phyloP scores from a whole-genome alignment of 2,329 filamentous ascomycete species.

The Endoconidiophora laricicola region DNA sequence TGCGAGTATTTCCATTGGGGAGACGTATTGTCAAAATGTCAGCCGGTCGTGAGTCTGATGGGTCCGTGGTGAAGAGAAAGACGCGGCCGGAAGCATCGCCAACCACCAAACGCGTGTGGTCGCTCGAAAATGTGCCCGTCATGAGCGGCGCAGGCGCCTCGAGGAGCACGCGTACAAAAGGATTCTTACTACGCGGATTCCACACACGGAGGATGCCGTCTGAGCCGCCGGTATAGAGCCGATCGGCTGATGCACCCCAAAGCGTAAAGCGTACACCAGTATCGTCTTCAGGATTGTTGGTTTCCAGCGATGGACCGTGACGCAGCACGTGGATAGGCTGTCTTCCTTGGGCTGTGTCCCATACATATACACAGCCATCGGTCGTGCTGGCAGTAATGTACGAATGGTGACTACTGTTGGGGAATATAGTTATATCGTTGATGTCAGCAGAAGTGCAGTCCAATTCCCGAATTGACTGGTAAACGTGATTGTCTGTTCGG shows the following conservation, averaged over 20 bases:
- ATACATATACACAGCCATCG: slow-evolving; percentile 44
- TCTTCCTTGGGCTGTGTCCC: slow-evolving; percentile 42
- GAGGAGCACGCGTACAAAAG: slow-evolving; percentile 35
- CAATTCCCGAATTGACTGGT: slow-evolving; percentile 33
- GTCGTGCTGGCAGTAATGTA: slow-evolving; percentile 47
- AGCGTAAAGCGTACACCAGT: slow-evolving; percentile 47
- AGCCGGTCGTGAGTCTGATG: slow-evolving; percentile 23
- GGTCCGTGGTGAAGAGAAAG: slow-evolving; percentile 35
- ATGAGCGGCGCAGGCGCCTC: slow-evolving; percentile 39
- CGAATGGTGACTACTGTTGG: slow-evolving; percentile 31
- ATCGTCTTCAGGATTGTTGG: slow-evolving; percentile 37
- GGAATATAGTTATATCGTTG: slow-evolving; percentile 43
- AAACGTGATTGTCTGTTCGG: slow-evolving; percentile 11
- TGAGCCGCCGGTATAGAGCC: slow-evolving; percentile 47
- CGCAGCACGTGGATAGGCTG: slow-evolving; percentile 36
- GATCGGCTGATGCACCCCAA: slow-evolving; percentile 39
- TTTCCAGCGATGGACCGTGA: slow-evolving; percentile 31
- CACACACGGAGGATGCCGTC: slow-evolving; percentile 47
- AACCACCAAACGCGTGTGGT: slow-evolving; percentile 36
- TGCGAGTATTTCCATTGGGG: slow-evolving; percentile 17
- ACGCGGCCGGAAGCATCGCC: slow-evolving; percentile 46
- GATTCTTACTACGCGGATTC: slow-evolving; percentile 31
- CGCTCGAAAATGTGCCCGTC: slow-evolving; percentile 40
- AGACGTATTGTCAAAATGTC: slow-evolving; percentile 24
- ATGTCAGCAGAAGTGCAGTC: slow-evolving; percentile 45